Conservation (phyloP, 2,329 filamentous ascomycete genomes). For the Ophiostoma australiae region DNA sequence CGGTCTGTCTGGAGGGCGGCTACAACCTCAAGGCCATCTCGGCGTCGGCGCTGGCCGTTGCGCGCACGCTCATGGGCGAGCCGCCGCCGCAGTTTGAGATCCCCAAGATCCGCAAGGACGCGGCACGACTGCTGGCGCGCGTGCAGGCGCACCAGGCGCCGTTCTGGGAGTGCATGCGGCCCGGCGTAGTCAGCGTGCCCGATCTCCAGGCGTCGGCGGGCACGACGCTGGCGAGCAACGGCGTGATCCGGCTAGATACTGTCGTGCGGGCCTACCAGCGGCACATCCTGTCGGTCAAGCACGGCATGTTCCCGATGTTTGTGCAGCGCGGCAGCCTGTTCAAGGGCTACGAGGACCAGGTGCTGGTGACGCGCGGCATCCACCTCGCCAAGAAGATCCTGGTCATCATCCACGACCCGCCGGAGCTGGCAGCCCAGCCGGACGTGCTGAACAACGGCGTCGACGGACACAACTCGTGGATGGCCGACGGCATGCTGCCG, state of each 20-base stretch:
- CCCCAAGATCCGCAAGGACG: conserved; percentile 54
- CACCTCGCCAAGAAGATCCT: conserved; percentile 63
- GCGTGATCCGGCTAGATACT: conserved; percentile 66
- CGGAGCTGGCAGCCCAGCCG: conserved; percentile 62
- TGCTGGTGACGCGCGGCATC: conserved; percentile 72
- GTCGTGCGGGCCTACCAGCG: conserved; percentile 74
- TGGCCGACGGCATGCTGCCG: conserved; percentile 40
- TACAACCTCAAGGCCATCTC: conserved; percentile 95
- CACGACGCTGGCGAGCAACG: conserved; percentile 31
- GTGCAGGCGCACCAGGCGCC: conserved; percentile 58
- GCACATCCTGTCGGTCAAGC: conserved; percentile 62
- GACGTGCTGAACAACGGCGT: conserved; percentile 66
- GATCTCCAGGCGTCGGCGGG: conserved; percentile 40
- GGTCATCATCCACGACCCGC: conserved; percentile 87
- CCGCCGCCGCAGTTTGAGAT: conserved; percentile 63
- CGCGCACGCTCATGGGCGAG: conserved; percentile 90
- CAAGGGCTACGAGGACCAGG: conserved; percentile 78
- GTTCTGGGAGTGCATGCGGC: conserved; percentile 86
- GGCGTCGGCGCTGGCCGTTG: conserved; percentile 84
- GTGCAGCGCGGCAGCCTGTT: conserved; percentile 70
- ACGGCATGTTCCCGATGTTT: conserved; percentile 73
- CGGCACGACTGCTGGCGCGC: conserved; percentile 51
- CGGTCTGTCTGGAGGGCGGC: conserved; percentile 89
- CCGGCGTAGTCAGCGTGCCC: conserved; percentile 54
- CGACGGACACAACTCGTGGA: conserved; percentile 79